These are phyloP conservation scores for Withania somnifera DNA, from an alignment of 305 asterid species.

Conservation along the genomic window DNA sequence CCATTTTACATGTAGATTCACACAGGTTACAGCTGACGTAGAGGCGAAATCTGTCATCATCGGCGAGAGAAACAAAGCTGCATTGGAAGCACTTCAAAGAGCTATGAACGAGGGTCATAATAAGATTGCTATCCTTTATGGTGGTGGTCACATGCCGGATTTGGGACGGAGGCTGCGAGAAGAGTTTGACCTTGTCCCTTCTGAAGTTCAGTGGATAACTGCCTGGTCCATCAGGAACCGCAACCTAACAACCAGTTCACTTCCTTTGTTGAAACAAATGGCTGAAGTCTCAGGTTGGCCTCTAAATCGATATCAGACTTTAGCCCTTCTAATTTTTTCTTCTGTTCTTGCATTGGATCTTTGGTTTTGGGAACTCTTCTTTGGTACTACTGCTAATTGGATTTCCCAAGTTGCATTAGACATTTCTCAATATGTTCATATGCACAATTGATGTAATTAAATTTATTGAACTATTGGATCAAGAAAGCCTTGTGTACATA, in stretches of 20 bases:
- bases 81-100: slow-evolving; percentile 52
- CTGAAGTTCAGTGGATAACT: slow-evolving; percentile 79
- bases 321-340: slow-evolving; percentile 77
- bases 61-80: slow-evolving; percentile 92
- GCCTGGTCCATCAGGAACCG: slow-evolving; percentile 78
- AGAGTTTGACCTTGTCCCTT: slow-evolving; percentile 81
- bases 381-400: slow-evolving; percentile 64
- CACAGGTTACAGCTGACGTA: slow-evolving; percentile 61
- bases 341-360: slow-evolving; percentile 88
- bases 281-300: slow-evolving; percentile 75
- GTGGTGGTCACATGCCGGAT: slow-evolving; percentile 99
- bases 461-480: not conserved
- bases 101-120: slow-evolving; percentile 61
- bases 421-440: slow-evolving; percentile 22
- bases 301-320: slow-evolving; percentile 73
- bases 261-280: slow-evolving; percentile 50
- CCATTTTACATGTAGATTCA: slow-evolving; percentile 39
- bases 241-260: slow-evolving; percentile 33
- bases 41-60: slow-evolving; percentile 87
- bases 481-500: slow-evolving; percentile 6
- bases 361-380: slow-evolving; percentile 86
- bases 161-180: slow-evolving; percentile 67
- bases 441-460: slow-evolving; percentile 23
- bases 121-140: slow-evolving; percentile 82
- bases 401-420: slow-evolving; percentile 39